phyloP scores from a whole-genome alignment of 1,284 basidiomycete species.

The Inonotus hispidus region DNA sequence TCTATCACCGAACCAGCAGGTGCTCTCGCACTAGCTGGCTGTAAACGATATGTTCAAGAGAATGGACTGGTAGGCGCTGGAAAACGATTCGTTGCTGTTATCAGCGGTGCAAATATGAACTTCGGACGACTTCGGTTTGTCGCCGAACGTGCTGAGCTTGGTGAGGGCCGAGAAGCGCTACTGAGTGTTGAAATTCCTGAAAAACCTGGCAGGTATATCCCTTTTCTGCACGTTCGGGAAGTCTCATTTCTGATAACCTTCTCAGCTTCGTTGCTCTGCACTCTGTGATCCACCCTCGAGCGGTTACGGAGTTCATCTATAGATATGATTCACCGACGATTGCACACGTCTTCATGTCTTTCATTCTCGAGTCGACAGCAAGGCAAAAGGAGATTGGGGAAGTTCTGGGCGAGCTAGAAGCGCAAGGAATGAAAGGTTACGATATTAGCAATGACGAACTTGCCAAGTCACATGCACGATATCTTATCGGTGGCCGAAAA shows the following conservation, averaged over 20 bases:
- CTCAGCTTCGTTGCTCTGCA: constrained; percentile 85
- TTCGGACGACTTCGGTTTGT: constrained; percentile 96
- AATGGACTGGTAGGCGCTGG: constrained; percentile 80
- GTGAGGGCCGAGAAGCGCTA: constrained; percentile 91
- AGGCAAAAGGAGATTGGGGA: constrained; percentile 65
- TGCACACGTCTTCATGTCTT: constrained; percentile 89
- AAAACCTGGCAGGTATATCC: constrained; percentile 73
- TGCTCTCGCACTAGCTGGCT: constrained; percentile 88
- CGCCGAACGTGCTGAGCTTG: constrained; percentile 94
- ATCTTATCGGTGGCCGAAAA: constrained; percentile 87
- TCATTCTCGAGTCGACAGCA: constrained; percentile 68
- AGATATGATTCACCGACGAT: constrained; percentile 67
- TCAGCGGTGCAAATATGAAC: constrained; percentile 99
- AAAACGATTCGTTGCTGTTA: constrained; percentile 86
- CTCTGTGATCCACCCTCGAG: constrained; percentile 82
- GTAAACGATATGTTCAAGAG: constrained; percentile 83
- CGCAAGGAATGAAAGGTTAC: constrained; percentile 71
- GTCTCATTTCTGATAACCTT: constrained; percentile 11
- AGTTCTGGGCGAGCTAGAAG: constrained; percentile 58
- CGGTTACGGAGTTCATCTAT: constrained; percentile 97
- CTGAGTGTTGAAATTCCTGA: constrained; percentile 94
- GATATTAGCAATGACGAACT: constrained; percentile 96
- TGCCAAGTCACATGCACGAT: constrained; percentile 91
- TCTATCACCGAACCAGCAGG: constrained; percentile 96
- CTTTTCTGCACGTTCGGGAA: background rate